Evolutionary conservation across 225 moss, liverwort and hornwort genomes (phyloP), one percentile per base, ranked within the genome.

Genomic region (Asterella californica): DNA sequence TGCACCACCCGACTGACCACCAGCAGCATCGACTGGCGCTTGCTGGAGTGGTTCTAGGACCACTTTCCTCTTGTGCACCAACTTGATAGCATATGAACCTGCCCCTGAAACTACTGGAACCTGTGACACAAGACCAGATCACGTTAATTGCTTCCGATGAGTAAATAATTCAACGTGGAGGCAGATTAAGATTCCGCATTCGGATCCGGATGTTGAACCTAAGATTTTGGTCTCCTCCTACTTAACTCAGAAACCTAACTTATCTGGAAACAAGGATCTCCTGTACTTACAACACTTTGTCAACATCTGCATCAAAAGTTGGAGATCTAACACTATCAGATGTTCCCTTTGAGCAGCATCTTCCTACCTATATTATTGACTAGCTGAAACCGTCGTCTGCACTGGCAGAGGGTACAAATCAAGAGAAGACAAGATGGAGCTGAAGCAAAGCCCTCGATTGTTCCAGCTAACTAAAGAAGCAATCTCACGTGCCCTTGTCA

Each of bases 1-100:
- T 48, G 86, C 83, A 83, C 87, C 90, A 32, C 85, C 86, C 52
- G 89, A 90, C 70, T 87, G 86, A 47, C 89, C 91, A 30, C 90
- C 89, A 47, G 88, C 79, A 45, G 85, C 92, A 84, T 93, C 93
- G 76, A 94, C 91, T 9, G 93, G 97, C 18, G 91, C 88, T 85
- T 89, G 88, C 75, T 89, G 91, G 77, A 97, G 60, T 29, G 89
- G 92, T 83, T 94, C 97, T 66, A 94, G 72, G 53, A 83, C 90
- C 76, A 94, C 78, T 75, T 82, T 93, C 84, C 88, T 94, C 79
- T 90, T 93, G 54, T 91, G 88, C 45, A 89, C 81, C 71, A 97
- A 87, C 83, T 93, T 97, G 77, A 97, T 94, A 32, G 93, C 86
- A 76, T 88, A 83, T 14, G 87, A 78, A 49, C 91, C 90, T 29